Percentiles rank a stretch among this genome's conserved stretches.
Evolutionary conservation across 2,329 filamentous ascomycete genomes (phyloP).

Genomic region (Didymosphaeria variabile): DNA sequence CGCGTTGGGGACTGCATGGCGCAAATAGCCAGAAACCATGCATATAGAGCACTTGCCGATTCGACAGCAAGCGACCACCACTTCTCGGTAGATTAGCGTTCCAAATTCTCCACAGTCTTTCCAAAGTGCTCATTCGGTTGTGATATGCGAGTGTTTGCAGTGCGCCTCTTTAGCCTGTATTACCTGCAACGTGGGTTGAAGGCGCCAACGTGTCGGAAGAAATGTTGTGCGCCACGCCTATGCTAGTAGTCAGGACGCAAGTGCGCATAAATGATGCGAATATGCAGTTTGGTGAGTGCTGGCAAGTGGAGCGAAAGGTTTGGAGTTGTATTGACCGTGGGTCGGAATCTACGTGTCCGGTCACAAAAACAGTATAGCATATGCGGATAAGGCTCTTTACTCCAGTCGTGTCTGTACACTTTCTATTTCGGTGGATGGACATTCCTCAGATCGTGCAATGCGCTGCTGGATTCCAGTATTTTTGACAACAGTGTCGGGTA

Average conservation of each 20-base stretch:
- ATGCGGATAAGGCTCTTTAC: neutral
- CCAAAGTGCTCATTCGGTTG: slow-evolving; percentile 18
- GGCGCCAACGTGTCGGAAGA: neutral
- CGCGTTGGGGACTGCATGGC: slow-evolving; percentile 2
- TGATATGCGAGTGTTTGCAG: slow-evolving; percentile 7
- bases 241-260: neutral
- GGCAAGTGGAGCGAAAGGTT: too few relatives aligned
- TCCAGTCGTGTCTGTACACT: neutral
- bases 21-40: slow-evolving; percentile 21
- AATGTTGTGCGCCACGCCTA: neutral
- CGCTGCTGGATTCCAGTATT: slow-evolving; percentile 37
- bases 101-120: slow-evolving; percentile 14
- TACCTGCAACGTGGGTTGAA: slow-evolving; percentile 3
- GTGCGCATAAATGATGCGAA: neutral
- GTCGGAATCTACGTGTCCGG: neutral
- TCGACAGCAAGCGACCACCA: slow-evolving; percentile 13
- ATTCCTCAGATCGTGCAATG: slow-evolving; percentile 3
- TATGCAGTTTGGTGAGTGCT: too few relatives aligned
- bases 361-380: neutral
- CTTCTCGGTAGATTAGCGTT: slow-evolving; percentile 7
- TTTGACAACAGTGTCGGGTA: slow-evolving; percentile 50
- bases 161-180: slow-evolving; percentile 13
- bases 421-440: neutral
- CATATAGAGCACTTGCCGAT: slow-evolving; percentile 14
- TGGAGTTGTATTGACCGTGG: neutral